Base-by-base conservation (phyloP, 768 basidiomycete species). In the Tephrocybe rancida region DNA sequence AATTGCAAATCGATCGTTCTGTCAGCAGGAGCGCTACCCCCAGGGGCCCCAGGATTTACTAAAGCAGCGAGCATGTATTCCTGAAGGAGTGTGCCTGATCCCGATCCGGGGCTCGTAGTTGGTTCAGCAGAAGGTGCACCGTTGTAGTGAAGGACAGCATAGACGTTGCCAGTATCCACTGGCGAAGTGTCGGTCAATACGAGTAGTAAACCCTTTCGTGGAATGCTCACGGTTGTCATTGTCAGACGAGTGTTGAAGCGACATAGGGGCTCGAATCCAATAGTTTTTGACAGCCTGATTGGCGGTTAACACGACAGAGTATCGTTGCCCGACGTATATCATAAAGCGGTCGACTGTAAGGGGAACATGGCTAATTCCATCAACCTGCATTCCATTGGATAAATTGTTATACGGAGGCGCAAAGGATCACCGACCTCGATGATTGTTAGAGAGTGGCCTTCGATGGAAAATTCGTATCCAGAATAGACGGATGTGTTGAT, bases 121-220 rank as follows among this genome's bases (percentile, higher is more conserved):
- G 78, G 78, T 0, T 80, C 76, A 13, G 9, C 54, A 11, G 55
- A 35, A 0, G 72, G 67, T 10, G 78, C 76, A 1, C 75, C 77
- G 0, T 60, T 59, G 52, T 80, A 80, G 27, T 71, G 69, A 6
- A 80, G 68, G 47, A 79, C 72, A 0, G 72, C 78, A 19, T 64
- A 70, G 55, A 70, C 76, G 50, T 61, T 61, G 3, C 70, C 63
- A 5, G 58, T 59, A 11, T 66, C 60, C 50, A 76, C 74, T 25
- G 63, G 18, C 44, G 29, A 22, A n/a, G 27, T 18, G n/a, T 24
- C 34, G 32, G 21, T 19, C 22, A 22, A 34, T 13, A 1, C 9
- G 11, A 25, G 16, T 6, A 26, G 52, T 30, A 24, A 37, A 30
- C n/a, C 10, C 10, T 19, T 5, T 14, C 39, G 41, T 34, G 13